Evolutionary conservation across 306 rosid species (phyloP), one percentile per base, ranked within the genome.

Genomic region (Fragaria nilgerrensis): DNA sequence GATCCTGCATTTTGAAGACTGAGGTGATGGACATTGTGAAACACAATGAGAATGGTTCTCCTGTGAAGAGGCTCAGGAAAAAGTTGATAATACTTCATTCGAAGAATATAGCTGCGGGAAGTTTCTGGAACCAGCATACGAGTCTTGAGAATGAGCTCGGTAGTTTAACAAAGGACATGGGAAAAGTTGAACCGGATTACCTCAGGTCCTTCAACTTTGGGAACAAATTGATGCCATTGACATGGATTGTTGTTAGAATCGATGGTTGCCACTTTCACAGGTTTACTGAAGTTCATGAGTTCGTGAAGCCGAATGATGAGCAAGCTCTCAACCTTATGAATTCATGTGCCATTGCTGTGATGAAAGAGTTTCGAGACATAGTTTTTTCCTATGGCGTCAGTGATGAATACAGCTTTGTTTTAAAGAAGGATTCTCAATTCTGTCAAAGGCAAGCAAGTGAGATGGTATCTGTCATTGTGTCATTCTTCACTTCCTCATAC

Each of bases 261-360:
- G 97, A 94, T 79, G 96, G 97, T 29, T 94, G 97, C 80, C 94
- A 89, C 77, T 92, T 94, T 86, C 97, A 94, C 80, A 90, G 81
- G 74, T 92, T 94, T 84, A 76, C 93, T 15, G 91, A 92, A 59
- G 58, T 80, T 79, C 93, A 92, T 73, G 90, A 83, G 79, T 94
- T 94, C 83, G 90, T 86, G 86, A 92, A 94, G 87, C 98, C 97
- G 6, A 94, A 92, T 81, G 98, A 92, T 81, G 92, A 82, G 81
- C 84, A 83, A 61, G 97, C 97, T 78, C 87, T 92, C 77, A 84
- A 89, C 65, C 92, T 92, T 80, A 92, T 94, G 98, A 94, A 92
- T 78, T 83, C 86, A 17, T 89, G 97, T 86, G 93, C 96, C 32
- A 76, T 84, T 78, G 87, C 90, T 62, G 92, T 90, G 77, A 67